phyloP scores from a whole-genome alignment of 768 basidiomycete species.

The Coprinopsis sp. region DNA sequence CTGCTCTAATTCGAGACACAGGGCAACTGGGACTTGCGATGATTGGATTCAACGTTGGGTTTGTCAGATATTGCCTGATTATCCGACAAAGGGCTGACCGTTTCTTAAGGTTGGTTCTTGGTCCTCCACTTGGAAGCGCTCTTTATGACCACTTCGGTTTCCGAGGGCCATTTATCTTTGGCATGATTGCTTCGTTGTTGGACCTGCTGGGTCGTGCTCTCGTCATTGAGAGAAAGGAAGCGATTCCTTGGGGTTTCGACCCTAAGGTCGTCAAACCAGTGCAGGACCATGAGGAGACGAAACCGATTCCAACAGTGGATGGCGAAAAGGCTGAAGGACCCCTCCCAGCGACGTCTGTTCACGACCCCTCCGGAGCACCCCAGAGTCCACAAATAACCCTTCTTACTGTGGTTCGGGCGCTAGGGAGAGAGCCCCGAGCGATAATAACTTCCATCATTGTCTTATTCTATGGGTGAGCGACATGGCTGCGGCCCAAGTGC shows the following conservation, averaged over 20 bases:
- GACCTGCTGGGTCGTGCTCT: conserved; percentile 54
- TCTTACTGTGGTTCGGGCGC: too few relatives aligned
- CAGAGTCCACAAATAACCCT: neutral
- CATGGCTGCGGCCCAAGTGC: neutral
- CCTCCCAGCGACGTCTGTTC: too few relatives aligned
- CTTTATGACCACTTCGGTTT: conserved; percentile 54
- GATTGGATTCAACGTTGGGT: conserved; percentile 55
- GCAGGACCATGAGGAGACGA: neutral
- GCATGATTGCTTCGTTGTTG: conserved; percentile 38
- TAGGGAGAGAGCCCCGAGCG: conserved; percentile 47
- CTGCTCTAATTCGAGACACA: conserved; percentile 15
- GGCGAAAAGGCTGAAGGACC: too few relatives aligned
- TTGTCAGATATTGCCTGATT: neutral
- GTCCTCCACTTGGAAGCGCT: conserved; percentile 54
- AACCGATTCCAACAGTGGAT: neutral
- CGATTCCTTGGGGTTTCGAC: conserved; percentile 44
- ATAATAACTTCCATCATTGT: conserved; percentile 39
- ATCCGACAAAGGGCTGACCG: conserved; percentile 5
- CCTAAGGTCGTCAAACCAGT: conserved; percentile 21
- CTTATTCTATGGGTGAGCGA: conserved; percentile 53
- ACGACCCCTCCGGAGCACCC: neutral
- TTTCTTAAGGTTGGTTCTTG: conserved; percentile 41
- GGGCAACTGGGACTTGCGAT: conserved; percentile 62
- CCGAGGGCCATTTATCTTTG: conserved; percentile 56
- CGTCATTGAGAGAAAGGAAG: conserved; percentile 52